Base-by-base conservation (phyloP, 768 basidiomycete genomes). In the Tricholoma sp. region DNA sequence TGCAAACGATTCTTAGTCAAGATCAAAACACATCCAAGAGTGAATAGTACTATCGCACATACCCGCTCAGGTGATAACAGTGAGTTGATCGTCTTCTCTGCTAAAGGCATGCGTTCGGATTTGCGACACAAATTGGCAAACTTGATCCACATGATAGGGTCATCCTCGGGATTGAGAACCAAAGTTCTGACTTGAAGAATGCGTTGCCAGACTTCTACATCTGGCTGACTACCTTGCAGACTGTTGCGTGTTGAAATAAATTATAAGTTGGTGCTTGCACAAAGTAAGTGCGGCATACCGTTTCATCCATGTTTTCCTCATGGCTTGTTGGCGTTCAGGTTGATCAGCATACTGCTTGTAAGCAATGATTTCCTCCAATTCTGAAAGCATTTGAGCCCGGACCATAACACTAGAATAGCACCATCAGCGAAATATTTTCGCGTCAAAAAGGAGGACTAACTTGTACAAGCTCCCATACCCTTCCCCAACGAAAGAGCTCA, bases 181-280 rank as follows among this genome's bases (percentile, higher is more conserved):
- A 98, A 79, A 0, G 95, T 93, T 54, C 97, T 84, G 50, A 99
- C 94, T 77, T 98, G 96, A 7, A 99, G 77, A 55, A 98, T 91
- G 18, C 96, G 85, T 69, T 98, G 97, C 97, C 97, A 99, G 4
- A 97, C 94, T 72, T 99, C 97, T 32, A 98, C 96, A 65, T 98
- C 97, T 21, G 93, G 92, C 67, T 98, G 94, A 72, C 96, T 98
- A 1, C 94, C 97, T 75, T 92, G 88, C 39, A 99, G 72, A 58
- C 95, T 95, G 59, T 22, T 59, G 41, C 4, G 46, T 3, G 41
- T 11, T 50, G 22, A 47, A 50, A 45, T 55, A 22, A 56, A 35
- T 50, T 50, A 32, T 45, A 5, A 5, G n/a, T 18, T 39, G 1
- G 31, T 39, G 27, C 22, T 18, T 49, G 24, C 6, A 5, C 22